A percentile compares a stretch with the other conserved stretches of the same genome.
Evolutionary conservation across 345 rosid species (phyloP).

Genomic region (Euphorbia peplus): DNA sequence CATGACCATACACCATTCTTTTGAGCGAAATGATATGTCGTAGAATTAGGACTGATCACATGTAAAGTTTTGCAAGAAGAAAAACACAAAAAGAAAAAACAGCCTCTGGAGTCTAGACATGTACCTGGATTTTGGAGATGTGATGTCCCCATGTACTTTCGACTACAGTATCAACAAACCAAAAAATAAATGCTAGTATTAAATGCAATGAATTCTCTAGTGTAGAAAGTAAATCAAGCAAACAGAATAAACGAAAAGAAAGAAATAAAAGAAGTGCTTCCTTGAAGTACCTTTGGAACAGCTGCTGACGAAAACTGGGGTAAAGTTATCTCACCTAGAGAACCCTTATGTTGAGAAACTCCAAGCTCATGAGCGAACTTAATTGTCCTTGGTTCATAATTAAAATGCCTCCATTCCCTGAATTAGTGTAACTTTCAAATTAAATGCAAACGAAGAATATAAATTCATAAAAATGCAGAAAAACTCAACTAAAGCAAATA

Average conservation of each 20-base stretch:
- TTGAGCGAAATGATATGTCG: not conserved
- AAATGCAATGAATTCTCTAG: not conserved
- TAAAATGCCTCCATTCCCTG: constrained; percentile 68
- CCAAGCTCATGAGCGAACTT: constrained; percentile 47
- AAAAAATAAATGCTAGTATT: not conserved
- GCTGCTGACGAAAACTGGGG: constrained; percentile 85
- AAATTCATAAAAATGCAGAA: too few species aligned
- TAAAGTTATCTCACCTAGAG: constrained; percentile 33
- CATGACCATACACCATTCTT: not conserved
- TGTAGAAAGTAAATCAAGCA: not conserved
- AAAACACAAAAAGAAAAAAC: not conserved
- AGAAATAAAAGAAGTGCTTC: not conserved
- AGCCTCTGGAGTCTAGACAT: not conserved
- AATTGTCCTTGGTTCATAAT: constrained; percentile 42
- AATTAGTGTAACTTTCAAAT: too few species aligned
- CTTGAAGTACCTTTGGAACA: constrained; percentile 53
- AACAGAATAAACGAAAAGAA: not conserved
- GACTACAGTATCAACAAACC: constrained; percentile 26
- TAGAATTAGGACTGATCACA: not conserved
- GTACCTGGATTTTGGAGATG: constrained; percentile 44
- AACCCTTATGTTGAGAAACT: constrained; percentile 17
- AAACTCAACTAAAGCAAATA: not conserved
- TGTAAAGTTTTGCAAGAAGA: not conserved
- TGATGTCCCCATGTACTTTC: constrained; percentile 17
- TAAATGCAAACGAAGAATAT: too few species aligned